phyloP scores from a whole-genome alignment of 73 alveolate genomes.

The Blepharisma stoltei region DNA sequence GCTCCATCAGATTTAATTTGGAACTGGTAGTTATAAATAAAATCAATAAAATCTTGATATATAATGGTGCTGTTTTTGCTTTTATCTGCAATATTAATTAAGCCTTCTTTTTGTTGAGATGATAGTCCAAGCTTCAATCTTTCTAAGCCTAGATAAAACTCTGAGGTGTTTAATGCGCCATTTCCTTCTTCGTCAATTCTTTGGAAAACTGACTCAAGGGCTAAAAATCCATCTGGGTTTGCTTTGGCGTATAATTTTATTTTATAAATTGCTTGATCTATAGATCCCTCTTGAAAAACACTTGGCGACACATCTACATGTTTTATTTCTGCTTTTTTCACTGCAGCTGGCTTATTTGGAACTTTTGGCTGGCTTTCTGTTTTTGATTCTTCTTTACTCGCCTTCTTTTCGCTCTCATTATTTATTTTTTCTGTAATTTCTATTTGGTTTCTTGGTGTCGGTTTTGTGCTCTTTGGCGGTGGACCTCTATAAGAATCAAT shows the following conservation, averaged over 20 bases:
- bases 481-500: not conserved
- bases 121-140: conserved; percentile 12
- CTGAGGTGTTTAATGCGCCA: not conserved
- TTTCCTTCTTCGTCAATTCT: conserved; percentile 11
- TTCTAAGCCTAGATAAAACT: not conserved
- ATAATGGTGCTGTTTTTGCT: not conserved
- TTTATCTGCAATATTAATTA: not conserved
- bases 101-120: not conserved
- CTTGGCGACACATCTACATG: not conserved
- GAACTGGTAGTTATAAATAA: not conserved
- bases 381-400: not conserved
- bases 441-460: not conserved
- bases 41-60: not conserved
- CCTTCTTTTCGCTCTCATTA: not conserved
- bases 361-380: not conserved
- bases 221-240: not conserved
- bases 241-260: not conserved
- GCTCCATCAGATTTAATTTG: conserved; percentile 2
- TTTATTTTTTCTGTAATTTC: not conserved
- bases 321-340: not conserved
- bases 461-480: not conserved
- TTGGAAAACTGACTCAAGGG: not conserved
- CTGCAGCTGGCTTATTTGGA: not conserved
- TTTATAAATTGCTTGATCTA: conserved; percentile 14
- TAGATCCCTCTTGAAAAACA: not conserved